Conservation (phyloP, 208 protist species). For the Novymonas esmeraldas region DNA sequence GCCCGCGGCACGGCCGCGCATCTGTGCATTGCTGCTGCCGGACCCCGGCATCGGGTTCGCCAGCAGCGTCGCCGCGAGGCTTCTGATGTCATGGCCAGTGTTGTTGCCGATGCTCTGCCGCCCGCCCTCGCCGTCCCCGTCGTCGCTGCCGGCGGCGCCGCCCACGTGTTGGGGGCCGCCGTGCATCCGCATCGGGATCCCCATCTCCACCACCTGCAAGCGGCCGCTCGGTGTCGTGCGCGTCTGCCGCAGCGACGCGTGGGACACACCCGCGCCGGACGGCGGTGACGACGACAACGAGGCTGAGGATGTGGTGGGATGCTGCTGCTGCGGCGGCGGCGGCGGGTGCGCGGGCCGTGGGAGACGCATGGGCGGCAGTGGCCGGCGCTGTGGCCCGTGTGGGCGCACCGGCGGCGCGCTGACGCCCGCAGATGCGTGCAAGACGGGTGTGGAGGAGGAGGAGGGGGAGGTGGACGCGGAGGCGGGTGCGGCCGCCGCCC, state of each 20-base stretch:
- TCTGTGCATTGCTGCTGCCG: neutral
- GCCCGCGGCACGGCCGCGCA: neutral
- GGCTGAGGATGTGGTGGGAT: neutral
- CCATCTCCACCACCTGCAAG: constrained; percentile 6
- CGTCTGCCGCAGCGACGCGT: constrained; percentile 14
- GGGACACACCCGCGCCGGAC: neutral
- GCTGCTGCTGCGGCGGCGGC: neutral
- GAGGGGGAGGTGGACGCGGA: neutral
- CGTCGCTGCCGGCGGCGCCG: neutral
- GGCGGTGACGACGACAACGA: no score
- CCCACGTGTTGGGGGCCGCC: no score
- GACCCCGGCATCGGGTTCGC: neutral
- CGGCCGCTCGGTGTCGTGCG: neutral
- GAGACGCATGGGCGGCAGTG: constrained; percentile 20
- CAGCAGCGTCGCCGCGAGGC: constrained; percentile 1
- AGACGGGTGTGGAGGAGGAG: neutral
- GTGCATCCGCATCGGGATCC: constrained; percentile 13
- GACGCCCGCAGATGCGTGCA: neutral
- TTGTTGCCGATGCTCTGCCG: constrained; percentile 19
- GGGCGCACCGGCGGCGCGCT: constrained; percentile 1
- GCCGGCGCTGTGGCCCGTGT: neutral
- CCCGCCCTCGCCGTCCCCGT: neutral
- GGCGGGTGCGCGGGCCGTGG: constrained; percentile 1
- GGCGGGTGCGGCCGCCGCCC: neutral
- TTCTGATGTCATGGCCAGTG: neutral